Percentiles rank a stretch among this genome's conserved stretches.
Conservation (phyloP, 495 filamentous ascomycete genomes). For the Filosporella fistucella region DNA sequence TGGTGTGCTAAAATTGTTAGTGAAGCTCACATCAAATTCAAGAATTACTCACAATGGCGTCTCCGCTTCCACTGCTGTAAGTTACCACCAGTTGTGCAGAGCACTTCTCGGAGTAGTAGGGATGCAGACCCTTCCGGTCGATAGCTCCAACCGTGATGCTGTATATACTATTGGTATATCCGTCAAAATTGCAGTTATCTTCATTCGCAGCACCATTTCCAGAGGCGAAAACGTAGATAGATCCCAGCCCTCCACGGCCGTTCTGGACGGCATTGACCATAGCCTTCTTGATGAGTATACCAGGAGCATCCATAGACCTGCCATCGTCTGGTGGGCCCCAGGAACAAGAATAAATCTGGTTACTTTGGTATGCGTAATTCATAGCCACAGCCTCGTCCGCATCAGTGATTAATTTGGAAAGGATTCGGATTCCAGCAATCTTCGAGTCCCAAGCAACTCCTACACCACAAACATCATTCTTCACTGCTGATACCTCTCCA, state of each 20-base stretch:
- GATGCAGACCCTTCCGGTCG: slow-evolving; percentile 78
- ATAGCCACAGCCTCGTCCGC: slow-evolving; percentile 87
- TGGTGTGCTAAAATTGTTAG: slow-evolving; percentile 62
- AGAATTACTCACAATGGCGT: slow-evolving; percentile 61
- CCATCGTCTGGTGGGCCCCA: slow-evolving; percentile 97
- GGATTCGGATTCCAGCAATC: slow-evolving; percentile 84
- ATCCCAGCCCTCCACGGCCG: slow-evolving; percentile 77
- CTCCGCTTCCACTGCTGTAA: slow-evolving; percentile 85
- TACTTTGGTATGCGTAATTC: slow-evolving; percentile 86
- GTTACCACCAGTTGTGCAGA: slow-evolving; percentile 93
- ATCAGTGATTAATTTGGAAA: slow-evolving; percentile 86
- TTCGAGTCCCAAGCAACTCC: slow-evolving; percentile 91
- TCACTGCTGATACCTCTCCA: slow-evolving; percentile 86
- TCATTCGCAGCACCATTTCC: slow-evolving; percentile 85
- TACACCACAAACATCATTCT: slow-evolving; percentile 91
- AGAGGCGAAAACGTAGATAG: slow-evolving; percentile 94
- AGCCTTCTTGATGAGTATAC: slow-evolving; percentile 79
- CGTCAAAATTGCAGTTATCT: slow-evolving; percentile 99
- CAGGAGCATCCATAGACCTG: slow-evolving; percentile 87
- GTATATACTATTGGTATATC: slow-evolving; percentile 99
- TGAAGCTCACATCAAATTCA: not conserved
- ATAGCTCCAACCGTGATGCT: slow-evolving; percentile 95
- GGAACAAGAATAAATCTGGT: slow-evolving; percentile 97
- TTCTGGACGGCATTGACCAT: slow-evolving; percentile 92
- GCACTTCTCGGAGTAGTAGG: slow-evolving; percentile 92